Evolutionary conservation across 192 early-diverging fungal genomes (phyloP).

Genomic region (Coemansia sp.): DNA sequence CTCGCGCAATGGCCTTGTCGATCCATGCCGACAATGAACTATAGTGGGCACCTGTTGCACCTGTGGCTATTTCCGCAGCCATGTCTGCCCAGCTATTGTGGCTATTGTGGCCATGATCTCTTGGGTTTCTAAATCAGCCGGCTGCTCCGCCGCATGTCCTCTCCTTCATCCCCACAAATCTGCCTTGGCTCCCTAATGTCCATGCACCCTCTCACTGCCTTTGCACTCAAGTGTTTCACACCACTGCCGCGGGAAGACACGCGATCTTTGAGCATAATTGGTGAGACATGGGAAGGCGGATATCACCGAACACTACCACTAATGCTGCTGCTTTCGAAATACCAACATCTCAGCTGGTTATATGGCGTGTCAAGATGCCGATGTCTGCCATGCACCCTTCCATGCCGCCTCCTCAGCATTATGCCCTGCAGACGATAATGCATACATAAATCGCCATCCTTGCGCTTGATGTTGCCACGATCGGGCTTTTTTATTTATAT

Average conservation of each 20-base stretch:
- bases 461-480: neutral
- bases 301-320: neutral
- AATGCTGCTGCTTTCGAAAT: neutral
- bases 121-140: conserved; percentile 2
- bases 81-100: conserved; percentile 11
- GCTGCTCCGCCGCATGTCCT: neutral
- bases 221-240: neutral
- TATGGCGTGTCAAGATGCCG: neutral
- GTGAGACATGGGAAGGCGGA: neutral
- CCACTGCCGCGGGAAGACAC: neutral
- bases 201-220: neutral
- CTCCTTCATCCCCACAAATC: neutral
- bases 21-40: neutral
- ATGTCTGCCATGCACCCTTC: neutral
- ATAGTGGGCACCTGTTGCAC: neutral
- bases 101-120: conserved; percentile 10
- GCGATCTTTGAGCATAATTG: neutral
- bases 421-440: conserved; percentile 17
- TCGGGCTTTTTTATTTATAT: neutral
- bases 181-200: neutral
- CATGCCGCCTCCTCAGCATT: neutral
- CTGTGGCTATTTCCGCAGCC: conserved; percentile 17
- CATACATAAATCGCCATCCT: conserved; percentile 7
- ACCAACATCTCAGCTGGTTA: neutral
- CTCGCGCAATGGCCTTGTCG: neutral